Percentiles rank a stretch among this genome's conserved stretches.
Evolutionary conservation across 2,329 filamentous ascomycete genomes (phyloP).

Genomic region (Cladorrhinum sp.): DNA sequence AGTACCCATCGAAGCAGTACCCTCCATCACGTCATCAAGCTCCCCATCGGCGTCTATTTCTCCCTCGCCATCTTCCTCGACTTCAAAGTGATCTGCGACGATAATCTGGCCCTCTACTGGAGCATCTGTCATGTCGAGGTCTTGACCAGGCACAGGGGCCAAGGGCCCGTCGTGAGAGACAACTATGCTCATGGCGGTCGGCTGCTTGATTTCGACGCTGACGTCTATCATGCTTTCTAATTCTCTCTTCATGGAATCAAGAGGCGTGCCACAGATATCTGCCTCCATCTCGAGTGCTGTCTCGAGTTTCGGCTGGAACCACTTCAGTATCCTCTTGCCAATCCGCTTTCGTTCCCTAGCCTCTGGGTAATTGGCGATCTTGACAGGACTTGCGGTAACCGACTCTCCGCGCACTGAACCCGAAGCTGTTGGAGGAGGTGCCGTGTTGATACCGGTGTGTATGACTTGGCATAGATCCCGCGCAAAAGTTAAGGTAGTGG

Average conservation of each 20-base stretch:
- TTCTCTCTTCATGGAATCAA: slow-evolving; percentile 68
- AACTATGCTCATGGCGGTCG: slow-evolving; percentile 29
- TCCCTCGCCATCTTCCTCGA: slow-evolving; percentile 35
- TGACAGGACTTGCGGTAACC: slow-evolving; percentile 48
- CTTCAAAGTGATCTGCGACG: slow-evolving; percentile 33
- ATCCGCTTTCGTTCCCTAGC: slow-evolving; percentile 78
- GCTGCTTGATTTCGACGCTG: slow-evolving; percentile 56
- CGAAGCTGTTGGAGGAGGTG: slow-evolving; percentile 31
- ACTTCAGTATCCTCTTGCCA: slow-evolving; percentile 86
- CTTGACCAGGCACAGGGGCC: slow-evolving; percentile 41
- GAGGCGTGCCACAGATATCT: slow-evolving; percentile 69
- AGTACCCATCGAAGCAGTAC: slow-evolving; percentile 14
- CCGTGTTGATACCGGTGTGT: slow-evolving; percentile 48
- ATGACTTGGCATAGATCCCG: slow-evolving; percentile 56
- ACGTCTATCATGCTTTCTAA: slow-evolving; percentile 70
- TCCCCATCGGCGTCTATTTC: slow-evolving; percentile 30
- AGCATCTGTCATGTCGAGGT: slow-evolving; percentile 53
- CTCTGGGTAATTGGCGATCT: slow-evolving; percentile 57
- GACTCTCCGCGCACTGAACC: slow-evolving; percentile 32
- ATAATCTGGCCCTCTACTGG: slow-evolving; percentile 46
- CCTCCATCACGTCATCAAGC: slow-evolving; percentile 28
- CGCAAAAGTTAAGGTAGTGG: slow-evolving; percentile 55
- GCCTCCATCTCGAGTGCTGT: slow-evolving; percentile 74
- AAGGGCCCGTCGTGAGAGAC: slow-evolving; percentile 36
- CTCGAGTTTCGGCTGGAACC: slow-evolving; percentile 74